Evolutionary conservation across 2,329 filamentous ascomycete genomes (phyloP), one percentile per base, ranked within the genome.

Genomic region (Colletotrichum ledebouriae): DNA sequence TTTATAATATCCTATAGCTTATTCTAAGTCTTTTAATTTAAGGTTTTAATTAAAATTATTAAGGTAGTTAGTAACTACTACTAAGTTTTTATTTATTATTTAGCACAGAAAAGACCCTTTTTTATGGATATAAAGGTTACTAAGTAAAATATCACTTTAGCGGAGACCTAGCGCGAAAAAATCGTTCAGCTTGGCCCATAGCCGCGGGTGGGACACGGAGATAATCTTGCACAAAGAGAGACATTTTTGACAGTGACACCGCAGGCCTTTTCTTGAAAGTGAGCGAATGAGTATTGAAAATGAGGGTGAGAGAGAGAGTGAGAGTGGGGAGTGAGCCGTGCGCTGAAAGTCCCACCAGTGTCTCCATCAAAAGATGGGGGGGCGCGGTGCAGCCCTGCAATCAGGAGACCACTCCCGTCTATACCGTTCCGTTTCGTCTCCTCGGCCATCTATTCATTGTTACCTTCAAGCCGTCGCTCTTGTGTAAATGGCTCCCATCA

Each of bases 391-490:
- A 17, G 17, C 17, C 17, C 17, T 17, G 17, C 17, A 17, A 17
- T 56, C 15, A 61, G 57, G 57, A 57, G 63, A 62, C 50, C 47
- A 47, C 39, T n/a, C 39, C 17, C 33, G 33, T n/a, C 20, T 7
- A 33, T 47, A 17, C 29, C 46, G 55, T 60, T 37, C 46, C 47
- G 62, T 60, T 20, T 25, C 62, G 46, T 10, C 25, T 17, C 17
- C 58, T n/a, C n/a, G n/a, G 58, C 62, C 37, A 20, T 42, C 33
- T 22, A 20, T 44, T 33, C 63, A 53, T 22, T 62, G 39, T 37
- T 1, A 12, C 22, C 4, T 25, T 25, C 4, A 25, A 22, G 13
- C 25, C 34, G 34, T 25, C 4, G 25, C 25, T 25, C 25, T 25
- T 5, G 25, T 25, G 25, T 25, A 5, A 25, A 25, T 25, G 5